A percentile compares a stretch with the other conserved stretches of the same genome.
These are phyloP conservation scores for Exserohilum rostratum DNA, from an alignment of 2,329 filamentous ascomycete genomes.

Conservation along the genomic window DNA sequence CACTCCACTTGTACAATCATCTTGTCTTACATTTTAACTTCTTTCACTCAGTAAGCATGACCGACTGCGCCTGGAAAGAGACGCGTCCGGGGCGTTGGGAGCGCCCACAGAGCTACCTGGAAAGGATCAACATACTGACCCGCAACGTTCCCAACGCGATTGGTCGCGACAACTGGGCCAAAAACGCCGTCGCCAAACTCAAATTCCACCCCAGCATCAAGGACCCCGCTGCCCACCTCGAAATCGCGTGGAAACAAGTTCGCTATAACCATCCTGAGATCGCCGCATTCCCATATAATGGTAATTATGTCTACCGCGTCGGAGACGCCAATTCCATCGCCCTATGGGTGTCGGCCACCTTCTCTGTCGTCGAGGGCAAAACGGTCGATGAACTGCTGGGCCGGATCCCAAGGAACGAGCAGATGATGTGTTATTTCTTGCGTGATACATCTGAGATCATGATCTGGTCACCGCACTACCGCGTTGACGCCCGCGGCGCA, in stretches of 20 bases:
- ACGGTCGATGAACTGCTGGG: slow-evolving; percentile 29
- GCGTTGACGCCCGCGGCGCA: slow-evolving; percentile 33
- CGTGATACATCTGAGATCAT: slow-evolving; percentile 29
- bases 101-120: slow-evolving; percentile 29
- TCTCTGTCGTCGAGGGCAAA: slow-evolving; percentile 23
- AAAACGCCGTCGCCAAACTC: slow-evolving; percentile 32
- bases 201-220: slow-evolving; percentile 26
- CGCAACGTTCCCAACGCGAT: slow-evolving; percentile 33
- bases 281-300: slow-evolving; percentile 33
- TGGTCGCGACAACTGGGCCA: slow-evolving; percentile 35
- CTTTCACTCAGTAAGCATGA: not conserved
- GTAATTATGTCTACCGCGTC: slow-evolving; percentile 30
- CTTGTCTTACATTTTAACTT: not conserved
- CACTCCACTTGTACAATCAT: not conserved
- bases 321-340: slow-evolving; percentile 27
- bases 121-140: slow-evolving; percentile 31
- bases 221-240: slow-evolving; percentile 25
- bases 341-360: slow-evolving; percentile 33
- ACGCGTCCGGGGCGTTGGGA: slow-evolving; percentile 35
- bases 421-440: slow-evolving; percentile 35
- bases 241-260: slow-evolving; percentile 34
- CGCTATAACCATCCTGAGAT: slow-evolving; percentile 35
- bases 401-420: slow-evolving; percentile 32
- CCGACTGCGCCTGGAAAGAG: slow-evolving; percentile 26
- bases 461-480: slow-evolving; percentile 33